These are phyloP conservation scores for Saccharomycopsis sp. DNA, from an alignment of 805 yeast genomes.

Conservation along the genomic window DNA sequence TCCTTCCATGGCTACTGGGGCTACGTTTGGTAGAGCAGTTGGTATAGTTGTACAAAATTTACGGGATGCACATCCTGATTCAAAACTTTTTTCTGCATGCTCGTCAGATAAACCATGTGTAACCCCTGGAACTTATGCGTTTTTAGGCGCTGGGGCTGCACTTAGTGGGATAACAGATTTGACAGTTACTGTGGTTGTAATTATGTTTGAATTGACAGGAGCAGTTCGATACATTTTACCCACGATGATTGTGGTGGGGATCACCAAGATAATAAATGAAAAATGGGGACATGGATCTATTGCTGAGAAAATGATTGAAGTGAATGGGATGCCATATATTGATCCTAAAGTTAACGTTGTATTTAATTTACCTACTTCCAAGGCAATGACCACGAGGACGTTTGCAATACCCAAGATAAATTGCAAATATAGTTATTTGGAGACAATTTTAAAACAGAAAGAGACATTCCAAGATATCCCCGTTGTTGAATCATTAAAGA, in stretches of 20 bases:
- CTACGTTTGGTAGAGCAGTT: constrained; percentile 82
- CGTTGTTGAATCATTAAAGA: constrained; percentile 27
- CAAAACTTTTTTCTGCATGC: constrained; percentile 33
- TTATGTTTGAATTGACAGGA: constrained; percentile 95
- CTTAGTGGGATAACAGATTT: constrained; percentile 90
- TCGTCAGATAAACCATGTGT: constrained; percentile 48
- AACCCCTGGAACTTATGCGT: constrained; percentile 92
- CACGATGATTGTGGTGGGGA: constrained; percentile 91
- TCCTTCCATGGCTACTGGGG: constrained; percentile 96
- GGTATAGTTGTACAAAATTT: constrained; percentile 60
- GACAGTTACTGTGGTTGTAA: constrained; percentile 86
- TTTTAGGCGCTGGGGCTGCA: constrained; percentile 94
- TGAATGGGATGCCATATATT: constrained; percentile 81
- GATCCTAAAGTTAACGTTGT: constrained; percentile 63
- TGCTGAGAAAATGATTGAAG: constrained; percentile 89
- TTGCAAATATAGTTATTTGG: constrained; percentile 23
- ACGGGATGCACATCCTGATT: constrained; percentile 32
- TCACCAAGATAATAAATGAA: constrained; percentile 75
- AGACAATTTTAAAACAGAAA: constrained; percentile 20
- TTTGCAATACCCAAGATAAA: constrained; percentile 20
- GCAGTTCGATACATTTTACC: constrained; percentile 89
- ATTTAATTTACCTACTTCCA: constrained; percentile 41
- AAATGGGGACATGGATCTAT: constrained; percentile 79
- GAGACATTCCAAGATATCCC: constrained; percentile 30
- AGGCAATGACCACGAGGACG: constrained; percentile 54